Base-by-base conservation (phyloP, 202 grass and related monocot genomes). In the Dendrocalamus latiflorus region DNA sequence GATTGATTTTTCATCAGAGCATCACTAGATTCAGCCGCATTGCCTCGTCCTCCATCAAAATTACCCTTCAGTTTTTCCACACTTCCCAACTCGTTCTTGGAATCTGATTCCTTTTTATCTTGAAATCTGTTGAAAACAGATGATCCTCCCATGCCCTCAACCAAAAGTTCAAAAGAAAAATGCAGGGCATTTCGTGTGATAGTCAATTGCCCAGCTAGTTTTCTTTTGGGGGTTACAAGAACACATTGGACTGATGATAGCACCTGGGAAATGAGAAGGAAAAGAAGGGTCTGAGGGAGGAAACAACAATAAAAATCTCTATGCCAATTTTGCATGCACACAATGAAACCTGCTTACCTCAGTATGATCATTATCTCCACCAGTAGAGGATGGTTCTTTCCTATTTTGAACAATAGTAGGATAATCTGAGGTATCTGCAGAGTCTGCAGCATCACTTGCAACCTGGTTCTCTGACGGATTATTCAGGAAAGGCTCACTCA, bases 151-250 rank as follows among this genome's bases (percentile, higher is more conserved):
- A 91, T 98, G 53, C 95, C 95, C 78, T 95, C 95, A 58, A 95
- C 92, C 85, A 98, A 79, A 93, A 95, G 93, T 75, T 98, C 93
- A 70, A 94, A 90, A 80, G 91, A 91, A 90, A 98, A 95, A 91
- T 95, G 95, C 54, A 98, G 72, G 70, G 89, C 79, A 72, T 76
- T 98, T 78, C 81, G 84, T 81, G 89, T 86, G 70, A 95, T 81
- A 61, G 85, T 84, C 71, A 98, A 90, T 73, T 91, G 85, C n/a
- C 95, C 95, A 49, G 90, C 95, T 65, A 95, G 77, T 88, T 93
- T 98, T 91, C 92, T 93, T 84, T 98, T 98, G 65, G 92, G 85
- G 50, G 95, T 93, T 85, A 98, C 87, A 90, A 98, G 82, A 86
- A 98, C 95, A 87, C 88, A 92, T 22, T 74, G 80, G 83, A 90